A percentile compares a stretch with the other conserved stretches of the same genome.
phyloP scores from a whole-genome alignment of 2,329 filamentous ascomycete species.

The Paecilomyces niveus region DNA sequence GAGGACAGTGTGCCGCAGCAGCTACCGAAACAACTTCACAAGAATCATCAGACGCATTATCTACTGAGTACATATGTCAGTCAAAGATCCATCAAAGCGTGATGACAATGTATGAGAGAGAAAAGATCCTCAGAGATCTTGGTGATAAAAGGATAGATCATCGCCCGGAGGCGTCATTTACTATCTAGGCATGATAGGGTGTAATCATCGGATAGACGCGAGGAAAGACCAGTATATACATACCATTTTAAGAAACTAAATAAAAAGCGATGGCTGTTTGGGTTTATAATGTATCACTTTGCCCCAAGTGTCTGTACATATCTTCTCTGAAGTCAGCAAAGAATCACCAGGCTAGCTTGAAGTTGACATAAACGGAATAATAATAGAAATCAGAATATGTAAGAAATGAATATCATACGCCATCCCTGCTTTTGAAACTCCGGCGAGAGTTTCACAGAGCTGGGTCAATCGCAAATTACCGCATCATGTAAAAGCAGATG shows the following conservation, averaged over 20 bases:
- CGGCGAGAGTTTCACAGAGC: slow-evolving; percentile 81
- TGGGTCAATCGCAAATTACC: slow-evolving; percentile 99
- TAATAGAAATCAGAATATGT: slow-evolving; percentile 81
- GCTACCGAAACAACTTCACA: too few species aligned
- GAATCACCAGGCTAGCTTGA: not conserved
- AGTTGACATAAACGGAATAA: not conserved
- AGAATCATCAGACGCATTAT: not conserved
- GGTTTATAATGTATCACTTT: not conserved
- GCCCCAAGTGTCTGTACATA: not conserved
- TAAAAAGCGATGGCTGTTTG: not conserved
- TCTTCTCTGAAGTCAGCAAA: slow-evolving; percentile 16
- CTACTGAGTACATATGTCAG: not conserved
- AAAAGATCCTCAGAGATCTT: slow-evolving; percentile 59
- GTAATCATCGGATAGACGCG: slow-evolving; percentile 55
- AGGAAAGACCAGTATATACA: slow-evolving; percentile 10
- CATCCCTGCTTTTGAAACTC: slow-evolving; percentile 68
- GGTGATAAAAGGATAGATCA: slow-evolving; percentile 55
- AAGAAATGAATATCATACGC: slow-evolving; percentile 90
- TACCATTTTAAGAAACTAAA: slow-evolving; percentile 15
- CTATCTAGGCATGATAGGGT: slow-evolving; percentile 59
- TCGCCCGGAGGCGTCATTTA: slow-evolving; percentile 54
- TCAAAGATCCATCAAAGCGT: slow-evolving; percentile 1
- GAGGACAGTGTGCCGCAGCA: too few species aligned
- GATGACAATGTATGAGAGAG: slow-evolving; percentile 9
- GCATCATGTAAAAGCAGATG: slow-evolving; percentile 59